Conservation (phyloP, 345 rosid species). For the Pistacia integerrima region DNA sequence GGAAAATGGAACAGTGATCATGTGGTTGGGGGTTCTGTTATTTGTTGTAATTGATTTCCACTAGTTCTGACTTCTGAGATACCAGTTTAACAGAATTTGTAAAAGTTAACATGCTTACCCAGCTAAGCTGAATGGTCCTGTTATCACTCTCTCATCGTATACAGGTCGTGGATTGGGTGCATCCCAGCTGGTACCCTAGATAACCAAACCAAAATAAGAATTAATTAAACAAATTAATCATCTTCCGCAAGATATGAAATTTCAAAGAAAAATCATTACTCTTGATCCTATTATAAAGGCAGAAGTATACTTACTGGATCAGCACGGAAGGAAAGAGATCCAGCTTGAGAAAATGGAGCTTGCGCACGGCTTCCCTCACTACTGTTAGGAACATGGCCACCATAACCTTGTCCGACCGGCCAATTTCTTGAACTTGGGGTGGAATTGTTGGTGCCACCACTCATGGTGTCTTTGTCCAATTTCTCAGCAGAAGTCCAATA, state of each 20-base stretch:
- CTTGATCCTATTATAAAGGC: background rate
- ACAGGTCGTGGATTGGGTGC: conserved; percentile 5
- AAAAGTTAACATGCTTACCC: conserved; percentile 19
- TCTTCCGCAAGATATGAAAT: background rate
- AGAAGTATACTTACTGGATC: conserved; percentile 17
- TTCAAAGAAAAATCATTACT: too few relatives aligned
- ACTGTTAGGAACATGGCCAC: background rate
- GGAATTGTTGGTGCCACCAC: conserved; percentile 19
- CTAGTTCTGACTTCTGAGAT: background rate
- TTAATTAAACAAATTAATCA: background rate
- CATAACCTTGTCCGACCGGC: background rate
- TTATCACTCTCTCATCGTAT: background rate
- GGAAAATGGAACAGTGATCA: conserved; percentile 3
- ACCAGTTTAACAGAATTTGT: background rate
- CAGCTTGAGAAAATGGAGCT: background rate
- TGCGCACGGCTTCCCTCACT: background rate
- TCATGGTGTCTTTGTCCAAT: conserved; percentile 17
- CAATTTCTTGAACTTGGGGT: background rate
- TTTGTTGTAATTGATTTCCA: background rate
- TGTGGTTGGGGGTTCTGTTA: background rate
- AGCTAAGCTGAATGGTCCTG: conserved; percentile 4
- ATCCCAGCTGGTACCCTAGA: conserved; percentile 17
- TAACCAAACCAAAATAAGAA: background rate
- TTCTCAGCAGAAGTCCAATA: background rate
- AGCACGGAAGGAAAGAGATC: conserved; percentile 2